phyloP scores from a whole-genome alignment of 1,284 basidiomycete genomes.

The Cutaneotrichosporon cutaneum region DNA sequence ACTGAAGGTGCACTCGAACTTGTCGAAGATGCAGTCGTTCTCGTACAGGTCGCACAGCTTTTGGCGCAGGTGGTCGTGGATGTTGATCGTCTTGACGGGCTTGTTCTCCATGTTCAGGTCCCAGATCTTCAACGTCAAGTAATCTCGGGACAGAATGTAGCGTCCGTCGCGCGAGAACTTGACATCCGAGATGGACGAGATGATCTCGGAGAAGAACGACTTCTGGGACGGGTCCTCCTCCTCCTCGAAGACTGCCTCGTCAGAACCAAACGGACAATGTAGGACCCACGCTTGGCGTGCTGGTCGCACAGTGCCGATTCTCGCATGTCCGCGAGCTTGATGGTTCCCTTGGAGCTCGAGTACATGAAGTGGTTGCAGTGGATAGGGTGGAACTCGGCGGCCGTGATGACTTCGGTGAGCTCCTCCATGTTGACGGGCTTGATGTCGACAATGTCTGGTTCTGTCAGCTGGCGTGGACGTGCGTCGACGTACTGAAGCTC shows the following conservation, averaged over 20 bases:
- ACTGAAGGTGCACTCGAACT: slow-evolving; percentile 96
- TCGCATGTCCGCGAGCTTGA: slow-evolving; percentile 99
- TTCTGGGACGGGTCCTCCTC: slow-evolving; percentile 96
- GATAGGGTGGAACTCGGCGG: slow-evolving; percentile 95
- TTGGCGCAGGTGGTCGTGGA: slow-evolving; percentile 95
- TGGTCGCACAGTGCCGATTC: slow-evolving; percentile 95
- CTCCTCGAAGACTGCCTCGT: slow-evolving; percentile 89
- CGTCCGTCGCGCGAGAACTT: slow-evolving; percentile 97
- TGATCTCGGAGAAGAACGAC: slow-evolving; percentile 99
- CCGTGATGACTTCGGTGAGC: slow-evolving; percentile 98
- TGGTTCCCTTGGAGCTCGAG: slow-evolving; percentile 98
- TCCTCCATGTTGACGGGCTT: slow-evolving; percentile 99
- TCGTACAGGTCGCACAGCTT: slow-evolving; percentile 99
- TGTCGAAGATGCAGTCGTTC: slow-evolving; percentile 99
- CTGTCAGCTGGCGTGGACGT: slow-evolving; percentile 4
- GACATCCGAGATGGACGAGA: slow-evolving; percentile 98
- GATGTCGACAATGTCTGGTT: slow-evolving; percentile 96
- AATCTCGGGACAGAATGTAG: slow-evolving; percentile 95
- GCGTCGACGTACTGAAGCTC: slow-evolving; percentile 82
- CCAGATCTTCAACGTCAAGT: slow-evolving; percentile 98
- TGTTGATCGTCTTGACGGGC: slow-evolving; percentile 96
- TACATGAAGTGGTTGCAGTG: slow-evolving; percentile 99
- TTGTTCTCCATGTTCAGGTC: slow-evolving; percentile 98
- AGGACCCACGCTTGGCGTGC: slow-evolving; percentile 84
- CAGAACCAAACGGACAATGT: slow-evolving; percentile 17